Percentiles rank a stretch among this genome's conserved stretches.
Conservation (phyloP, 495 filamentous ascomycete genomes). For the Penicillium egyptiacum region DNA sequence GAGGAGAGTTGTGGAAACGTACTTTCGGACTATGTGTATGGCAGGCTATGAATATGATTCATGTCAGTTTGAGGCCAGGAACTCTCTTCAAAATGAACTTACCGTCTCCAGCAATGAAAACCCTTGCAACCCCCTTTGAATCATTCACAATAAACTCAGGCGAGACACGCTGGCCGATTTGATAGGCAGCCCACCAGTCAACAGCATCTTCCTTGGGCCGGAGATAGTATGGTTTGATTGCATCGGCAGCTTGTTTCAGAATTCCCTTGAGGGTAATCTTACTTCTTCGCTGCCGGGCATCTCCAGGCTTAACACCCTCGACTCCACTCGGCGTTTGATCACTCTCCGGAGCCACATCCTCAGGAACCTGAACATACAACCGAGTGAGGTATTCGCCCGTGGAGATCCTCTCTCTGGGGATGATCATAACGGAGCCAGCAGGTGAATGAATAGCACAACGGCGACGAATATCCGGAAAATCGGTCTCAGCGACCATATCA, state of each 20-base stretch:
- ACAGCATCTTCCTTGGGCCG: constrained; percentile 21
- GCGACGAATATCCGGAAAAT: constrained; percentile 41
- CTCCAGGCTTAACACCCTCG: constrained; percentile 15
- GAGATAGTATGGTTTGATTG: constrained; percentile 39
- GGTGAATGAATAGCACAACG: constrained; percentile 34
- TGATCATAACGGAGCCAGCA: constrained; percentile 31
- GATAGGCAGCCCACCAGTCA: constrained; percentile 35
- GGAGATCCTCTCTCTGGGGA: constrained; percentile 33
- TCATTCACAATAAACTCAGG: constrained; percentile 50
- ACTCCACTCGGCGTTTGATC: constrained; percentile 6
- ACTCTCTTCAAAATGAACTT: constrained; percentile 21
- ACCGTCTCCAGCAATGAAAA: constrained; percentile 61
- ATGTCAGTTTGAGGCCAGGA: not conserved
- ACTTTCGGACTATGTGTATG: constrained; percentile 71
- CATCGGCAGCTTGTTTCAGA: constrained; percentile 28
- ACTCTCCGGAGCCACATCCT: constrained; percentile 13
- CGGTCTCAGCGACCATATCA: constrained; percentile 37
- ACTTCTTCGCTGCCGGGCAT: constrained; percentile 22
- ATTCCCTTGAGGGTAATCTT: constrained; percentile 35
- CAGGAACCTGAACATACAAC: constrained; percentile 52
- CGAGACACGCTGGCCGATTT: constrained; percentile 39
- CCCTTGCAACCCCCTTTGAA: constrained; percentile 28
- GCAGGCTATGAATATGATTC: constrained; percentile 23
- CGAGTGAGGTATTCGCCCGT: constrained; percentile 55
- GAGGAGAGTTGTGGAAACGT: not conserved